Evolutionary conservation across 495 filamentous ascomycete genomes (phyloP).

Genomic region (Usnea hakonensis): DNA sequence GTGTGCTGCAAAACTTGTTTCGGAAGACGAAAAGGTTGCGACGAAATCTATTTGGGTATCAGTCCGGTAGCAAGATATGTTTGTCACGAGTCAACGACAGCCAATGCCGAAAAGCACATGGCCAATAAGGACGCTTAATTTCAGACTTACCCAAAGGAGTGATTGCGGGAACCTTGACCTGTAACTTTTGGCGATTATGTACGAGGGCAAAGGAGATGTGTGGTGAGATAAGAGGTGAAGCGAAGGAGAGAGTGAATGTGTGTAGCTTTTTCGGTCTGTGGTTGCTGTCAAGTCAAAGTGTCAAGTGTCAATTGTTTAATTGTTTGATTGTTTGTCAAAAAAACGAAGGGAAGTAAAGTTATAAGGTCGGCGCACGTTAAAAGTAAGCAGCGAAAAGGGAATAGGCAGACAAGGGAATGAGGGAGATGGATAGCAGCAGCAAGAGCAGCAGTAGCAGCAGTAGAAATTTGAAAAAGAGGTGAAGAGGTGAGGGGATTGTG

Average conservation of each 20-base stretch:
- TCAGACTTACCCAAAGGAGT: constrained; percentile 4
- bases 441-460: no score
- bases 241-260: neutral
- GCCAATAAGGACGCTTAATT: neutral
- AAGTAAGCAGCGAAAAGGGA: constrained; percentile 1
- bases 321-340: no score
- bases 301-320: no score
- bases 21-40: neutral
- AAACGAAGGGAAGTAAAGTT: no score
- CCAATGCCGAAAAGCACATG: constrained; percentile 2
- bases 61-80: neutral
- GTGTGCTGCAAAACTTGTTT: neutral
- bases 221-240: constrained; percentile 1
- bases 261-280: no score
- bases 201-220: neutral
- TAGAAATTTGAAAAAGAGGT: no score
- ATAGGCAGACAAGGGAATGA: constrained; percentile 2
- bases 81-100: neutral
- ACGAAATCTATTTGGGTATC: constrained; percentile 3
- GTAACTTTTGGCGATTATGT: neutral
- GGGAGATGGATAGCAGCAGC: no score
- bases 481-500: no score
- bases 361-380: neutral
- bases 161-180: neutral
- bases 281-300: no score